Evolutionary conservation across 305 asterid species (phyloP), one percentile per base, ranked within the genome.

Genomic region (Striga hermonthica): DNA sequence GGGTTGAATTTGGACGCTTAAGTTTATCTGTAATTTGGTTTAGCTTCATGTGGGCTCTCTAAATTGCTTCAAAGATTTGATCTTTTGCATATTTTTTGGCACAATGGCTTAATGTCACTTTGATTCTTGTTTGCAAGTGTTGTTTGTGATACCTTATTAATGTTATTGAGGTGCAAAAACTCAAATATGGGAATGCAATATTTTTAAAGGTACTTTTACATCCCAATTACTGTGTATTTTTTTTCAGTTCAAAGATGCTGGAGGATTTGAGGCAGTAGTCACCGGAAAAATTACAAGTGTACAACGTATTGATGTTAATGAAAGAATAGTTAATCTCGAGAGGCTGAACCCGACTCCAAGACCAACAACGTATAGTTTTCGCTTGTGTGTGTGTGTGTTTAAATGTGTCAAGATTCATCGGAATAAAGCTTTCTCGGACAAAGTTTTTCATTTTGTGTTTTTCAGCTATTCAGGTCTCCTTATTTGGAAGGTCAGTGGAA

Each of bases 331-430:
- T 57, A 66, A 83, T 80, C 97, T 82, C 7, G 86, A 82, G 81
- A 75, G 82, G 71, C 78, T 79, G 67, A 82, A 74, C 59, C 86
- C 84, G 0, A 76, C 84, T 12, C 74, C 86, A 48, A 70, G 81
- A 70, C 99, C 98, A 64, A 85, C 99, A 80, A 88, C 95, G 98
- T 94, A 86, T 81, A 85, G 78, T 79, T 78, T 79, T 73, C 47
- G 12, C 55, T 75, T 55, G n/a, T 55, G 35, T 35, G 60, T 60
- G 14, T 59, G 13, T 55, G 35, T 35, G 60, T 60, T 11, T 59
- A 60, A 10, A 40, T 28, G 43, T 38, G 13, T 36, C 47, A 54
- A 6, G 59, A 22, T 22, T 22, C 31, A 4, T 22, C 9, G 62
- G 6, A 53, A 52, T n/a, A n/a, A 48, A 55, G 52, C 16, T 61